Conservation (phyloP, 1,284 basidiomycete species). For the Exobasidium cylindrosporum region DNA sequence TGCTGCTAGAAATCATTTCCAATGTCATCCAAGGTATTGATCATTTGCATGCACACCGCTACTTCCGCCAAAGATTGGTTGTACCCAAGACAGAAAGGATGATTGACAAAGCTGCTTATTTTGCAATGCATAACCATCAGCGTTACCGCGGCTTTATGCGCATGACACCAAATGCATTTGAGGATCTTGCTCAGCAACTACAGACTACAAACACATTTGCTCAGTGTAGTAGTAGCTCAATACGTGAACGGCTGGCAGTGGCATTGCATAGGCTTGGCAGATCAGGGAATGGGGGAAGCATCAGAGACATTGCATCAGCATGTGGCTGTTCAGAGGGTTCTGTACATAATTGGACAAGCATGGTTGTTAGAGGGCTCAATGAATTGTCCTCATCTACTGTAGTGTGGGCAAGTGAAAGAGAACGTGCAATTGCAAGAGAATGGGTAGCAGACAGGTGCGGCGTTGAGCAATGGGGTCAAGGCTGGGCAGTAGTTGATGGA, state of each 20-base stretch:
- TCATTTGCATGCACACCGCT: neutral
- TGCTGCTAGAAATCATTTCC: neutral
- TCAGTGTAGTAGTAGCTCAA: neutral
- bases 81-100: neutral
- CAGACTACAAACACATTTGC: neutral
- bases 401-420: neutral
- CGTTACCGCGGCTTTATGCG: neutral
- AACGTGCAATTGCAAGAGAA: neutral
- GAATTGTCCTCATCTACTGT: neutral
- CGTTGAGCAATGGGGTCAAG: neutral
- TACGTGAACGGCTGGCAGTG: neutral
- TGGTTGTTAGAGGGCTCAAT: neutral
- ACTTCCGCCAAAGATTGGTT: neutral
- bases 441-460: neutral
- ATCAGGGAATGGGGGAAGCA: neutral
- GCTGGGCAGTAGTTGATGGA: neutral
- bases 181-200: neutral
- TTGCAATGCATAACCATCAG: neutral
- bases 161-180: neutral
- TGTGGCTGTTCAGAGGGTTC: neutral
- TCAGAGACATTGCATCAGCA: neutral
- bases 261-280: neutral
- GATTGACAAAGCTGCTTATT: neutral
- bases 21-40: neutral
- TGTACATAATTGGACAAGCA: neutral